These are phyloP conservation scores for Brassica nigra DNA, from an alignment of 345 rosid species.

Conservation along the genomic window DNA sequence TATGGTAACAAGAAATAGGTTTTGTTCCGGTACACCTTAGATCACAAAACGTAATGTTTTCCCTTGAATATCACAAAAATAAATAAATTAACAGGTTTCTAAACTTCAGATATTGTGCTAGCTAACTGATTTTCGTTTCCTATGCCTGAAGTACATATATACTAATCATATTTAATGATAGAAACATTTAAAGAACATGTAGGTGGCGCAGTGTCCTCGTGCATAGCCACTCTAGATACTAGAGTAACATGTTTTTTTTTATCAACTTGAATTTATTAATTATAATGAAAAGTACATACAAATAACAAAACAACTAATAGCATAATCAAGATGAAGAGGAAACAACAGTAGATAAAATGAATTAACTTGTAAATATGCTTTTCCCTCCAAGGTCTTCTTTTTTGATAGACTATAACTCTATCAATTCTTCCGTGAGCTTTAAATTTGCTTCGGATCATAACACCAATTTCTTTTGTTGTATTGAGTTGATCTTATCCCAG, in stretches of 20 bases:
- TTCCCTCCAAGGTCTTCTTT: too few species aligned
- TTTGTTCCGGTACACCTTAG: neutral
- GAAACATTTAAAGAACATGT: neutral
- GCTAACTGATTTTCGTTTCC: neutral
- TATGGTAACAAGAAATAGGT: neutral
- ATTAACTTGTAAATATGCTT: too few species aligned
- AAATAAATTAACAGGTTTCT: too few species aligned
- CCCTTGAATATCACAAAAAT: too few species aligned
- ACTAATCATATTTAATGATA: neutral
- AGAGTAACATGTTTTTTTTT: neutral
- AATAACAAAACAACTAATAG: too few species aligned
- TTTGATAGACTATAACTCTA: neutral
- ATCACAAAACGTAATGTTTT: too few species aligned
- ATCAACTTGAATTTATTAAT: too few species aligned
- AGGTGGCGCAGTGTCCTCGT: neutral
- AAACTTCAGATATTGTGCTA: too few species aligned
- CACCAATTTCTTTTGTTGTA: neutral
- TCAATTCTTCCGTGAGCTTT: neutral
- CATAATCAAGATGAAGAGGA: too few species aligned
- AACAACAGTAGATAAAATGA: too few species aligned
- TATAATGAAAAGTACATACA: too few species aligned
- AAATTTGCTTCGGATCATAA: neutral
- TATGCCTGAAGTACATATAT: neutral
- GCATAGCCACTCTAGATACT: neutral
- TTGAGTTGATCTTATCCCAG: neutral